phyloP scores from a whole-genome alignment of 306 rosid species.

The Malus sieversii region DNA sequence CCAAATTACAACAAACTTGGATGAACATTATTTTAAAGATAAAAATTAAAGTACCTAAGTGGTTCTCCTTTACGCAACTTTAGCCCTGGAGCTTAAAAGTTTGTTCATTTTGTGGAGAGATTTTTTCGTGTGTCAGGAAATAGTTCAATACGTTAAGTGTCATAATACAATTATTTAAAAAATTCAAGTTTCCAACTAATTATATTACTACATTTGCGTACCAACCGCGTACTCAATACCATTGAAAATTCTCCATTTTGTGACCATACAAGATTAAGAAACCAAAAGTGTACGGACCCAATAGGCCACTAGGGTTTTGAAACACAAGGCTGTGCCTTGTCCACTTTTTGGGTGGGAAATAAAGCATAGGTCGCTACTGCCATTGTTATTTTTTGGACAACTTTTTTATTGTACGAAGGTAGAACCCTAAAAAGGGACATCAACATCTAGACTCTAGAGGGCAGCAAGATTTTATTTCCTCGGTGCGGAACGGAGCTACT shows the following conservation, averaged over 20 bases:
- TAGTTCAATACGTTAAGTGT: no score
- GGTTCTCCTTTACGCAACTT: slow-evolving; percentile 17
- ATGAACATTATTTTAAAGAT: neutral
- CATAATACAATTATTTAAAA: no score
- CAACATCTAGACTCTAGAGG: slow-evolving; percentile 14
- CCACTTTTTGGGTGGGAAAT: slow-evolving; percentile 36
- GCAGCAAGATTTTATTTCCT: slow-evolving; percentile 21
- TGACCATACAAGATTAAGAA: slow-evolving; percentile 31
- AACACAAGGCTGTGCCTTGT: slow-evolving; percentile 30
- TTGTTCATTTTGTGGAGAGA: slow-evolving; percentile 28
- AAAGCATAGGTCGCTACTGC: slow-evolving; percentile 29
- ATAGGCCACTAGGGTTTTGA: slow-evolving; percentile 39
- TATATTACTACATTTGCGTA: no score
- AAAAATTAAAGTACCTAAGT: neutral
- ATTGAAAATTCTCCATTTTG: slow-evolving; percentile 11
- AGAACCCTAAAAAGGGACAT: slow-evolving; percentile 24
- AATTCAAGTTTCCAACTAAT: no score
- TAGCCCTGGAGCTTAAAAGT: slow-evolving; percentile 27
- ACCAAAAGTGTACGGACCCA: slow-evolving; percentile 33
- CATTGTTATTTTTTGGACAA: slow-evolving; percentile 18
- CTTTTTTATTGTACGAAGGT: slow-evolving; percentile 16
- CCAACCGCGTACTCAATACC: no score
- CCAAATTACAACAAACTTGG: neutral
- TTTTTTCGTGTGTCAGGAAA: no score
- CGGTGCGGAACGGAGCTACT: slow-evolving; percentile 14